These are phyloP conservation scores for Pinus taeda DNA, from an alignment of 75 land plant species.

Conservation along the genomic window DNA sequence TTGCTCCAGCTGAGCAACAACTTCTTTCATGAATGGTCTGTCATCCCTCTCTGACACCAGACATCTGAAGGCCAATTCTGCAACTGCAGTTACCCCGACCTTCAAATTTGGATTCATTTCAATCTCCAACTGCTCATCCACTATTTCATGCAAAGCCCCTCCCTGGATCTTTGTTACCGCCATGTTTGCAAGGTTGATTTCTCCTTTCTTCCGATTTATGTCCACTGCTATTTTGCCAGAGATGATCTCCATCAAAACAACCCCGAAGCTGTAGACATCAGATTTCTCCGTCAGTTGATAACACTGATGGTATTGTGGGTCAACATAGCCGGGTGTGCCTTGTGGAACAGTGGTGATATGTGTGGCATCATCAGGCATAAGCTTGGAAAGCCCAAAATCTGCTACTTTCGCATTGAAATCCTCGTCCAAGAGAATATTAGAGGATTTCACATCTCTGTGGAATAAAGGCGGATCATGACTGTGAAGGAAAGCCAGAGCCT, in stretches of 20 bases:
- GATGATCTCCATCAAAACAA: conserved; percentile 27
- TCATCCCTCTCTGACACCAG: too few species aligned
- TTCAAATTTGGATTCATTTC: too few species aligned
- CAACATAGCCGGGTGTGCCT: conserved; percentile 33
- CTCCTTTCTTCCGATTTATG: not conserved
- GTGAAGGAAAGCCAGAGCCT: conserved; percentile 38
- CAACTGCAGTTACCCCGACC: too few species aligned
- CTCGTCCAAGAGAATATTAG: conserved; percentile 34
- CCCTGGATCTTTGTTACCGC: conserved; percentile 9
- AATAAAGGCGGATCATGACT: conserved; percentile 16
- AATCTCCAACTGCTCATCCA: not conserved
- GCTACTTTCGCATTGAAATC: conserved; percentile 19
- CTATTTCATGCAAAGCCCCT: conserved; percentile 6
- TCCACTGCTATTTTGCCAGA: conserved; percentile 21
- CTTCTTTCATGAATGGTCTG: too few species aligned
- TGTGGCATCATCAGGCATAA: not conserved
- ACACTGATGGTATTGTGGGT: conserved; percentile 21
- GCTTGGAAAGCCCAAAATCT: conserved; percentile 26
- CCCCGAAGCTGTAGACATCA: conserved; percentile 42
- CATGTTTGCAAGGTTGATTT: conserved; percentile 10
- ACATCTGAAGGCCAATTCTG: too few species aligned
- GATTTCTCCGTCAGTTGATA: conserved; percentile 26
- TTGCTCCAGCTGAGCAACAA: too few species aligned
- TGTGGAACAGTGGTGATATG: conserved; percentile 15
- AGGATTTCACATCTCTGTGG: conserved; percentile 45